These are phyloP conservation scores for Volvariella surrecta DNA, from an alignment of 1,284 basidiomycete species.

Conservation along the genomic window DNA sequence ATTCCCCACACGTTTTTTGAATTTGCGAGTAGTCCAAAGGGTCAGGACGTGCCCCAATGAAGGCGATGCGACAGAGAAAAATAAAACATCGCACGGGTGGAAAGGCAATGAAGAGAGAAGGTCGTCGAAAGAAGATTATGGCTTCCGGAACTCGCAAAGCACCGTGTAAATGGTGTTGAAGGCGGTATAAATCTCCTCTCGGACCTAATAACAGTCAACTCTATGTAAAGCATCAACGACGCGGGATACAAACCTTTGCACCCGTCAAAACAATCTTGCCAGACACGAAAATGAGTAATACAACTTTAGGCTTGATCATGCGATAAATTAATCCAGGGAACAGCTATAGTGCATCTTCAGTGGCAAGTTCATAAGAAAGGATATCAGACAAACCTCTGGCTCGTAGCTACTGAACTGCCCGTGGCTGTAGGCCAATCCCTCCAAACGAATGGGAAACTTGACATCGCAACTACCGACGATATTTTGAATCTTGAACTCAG, in stretches of 20 bases:
- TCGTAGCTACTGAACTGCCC: slow-evolving; percentile 98
- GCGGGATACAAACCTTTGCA: slow-evolving; percentile 69
- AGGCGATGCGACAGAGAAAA: slow-evolving; percentile 10
- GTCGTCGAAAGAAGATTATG: slow-evolving; percentile 34
- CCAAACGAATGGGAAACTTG: slow-evolving; percentile 97
- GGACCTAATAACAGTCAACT: slow-evolving; percentile 48
- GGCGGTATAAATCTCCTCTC: slow-evolving; percentile 99
- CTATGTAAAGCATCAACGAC: slow-evolving; percentile 11
- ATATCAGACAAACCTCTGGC: slow-evolving; percentile 58
- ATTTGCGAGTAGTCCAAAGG: slow-evolving; percentile 9
- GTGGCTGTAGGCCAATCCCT: slow-evolving; percentile 97
- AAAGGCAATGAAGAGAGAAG: not conserved
- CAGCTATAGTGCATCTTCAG: slow-evolving; percentile 42
- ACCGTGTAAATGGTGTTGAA: slow-evolving; percentile 99
- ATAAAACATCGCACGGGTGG: no score
- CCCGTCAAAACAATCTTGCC: slow-evolving; percentile 99
- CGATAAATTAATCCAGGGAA: slow-evolving; percentile 99
- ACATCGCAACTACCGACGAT: slow-evolving; percentile 99
- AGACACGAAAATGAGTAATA: slow-evolving; percentile 96
- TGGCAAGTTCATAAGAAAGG: slow-evolving; percentile 1
- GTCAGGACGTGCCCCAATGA: no score
- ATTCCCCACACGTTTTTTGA: slow-evolving; percentile 19
- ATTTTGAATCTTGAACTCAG: slow-evolving; percentile 99
- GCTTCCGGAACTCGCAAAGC: slow-evolving; percentile 84
- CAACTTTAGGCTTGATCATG: slow-evolving; percentile 99